Evolutionary conservation across 805 yeast species (phyloP), one percentile per base, ranked within the genome.

Genomic region (Zygosaccharomyces pseudorouxii): DNA sequence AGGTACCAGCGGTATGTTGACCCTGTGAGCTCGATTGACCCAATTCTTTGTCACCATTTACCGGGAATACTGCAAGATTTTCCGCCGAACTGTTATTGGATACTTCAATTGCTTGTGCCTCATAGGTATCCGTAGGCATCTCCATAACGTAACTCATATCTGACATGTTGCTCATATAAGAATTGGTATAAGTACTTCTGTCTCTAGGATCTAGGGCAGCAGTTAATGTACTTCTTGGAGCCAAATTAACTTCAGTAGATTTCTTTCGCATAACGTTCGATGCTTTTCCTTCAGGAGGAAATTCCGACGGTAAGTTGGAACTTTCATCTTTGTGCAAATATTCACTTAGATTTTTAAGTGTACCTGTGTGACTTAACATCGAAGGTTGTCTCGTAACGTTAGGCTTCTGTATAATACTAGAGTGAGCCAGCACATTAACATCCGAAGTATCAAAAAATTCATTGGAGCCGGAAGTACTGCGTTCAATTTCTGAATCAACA

Each of bases 101-200:
- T 10, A 64, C 47, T n/a, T 54, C 53, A n/a, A 64, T 50, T 8
- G 65, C 66, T 36, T 63, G 63, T 2, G 69, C 69, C 11, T 63
- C 59, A 36, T 52, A 57, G 7, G 60, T 56, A 25, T 55, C 46
- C 3, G 61, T 53, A 11, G 66, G 65, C 25, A 64, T 58, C 12
- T 64, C 69, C 55, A 60, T 47, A 11, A 66, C 65, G 40, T 51
- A 57, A 12, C 64, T 53, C 56, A 64, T 54, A 50, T 61, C 66
- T 11, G 69, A 62, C 12, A 57, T 47, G 36, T 44, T 46, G 36
- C 55, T 50, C 16, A 50, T 31, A 42, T 42, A 20, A 7, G 51
- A 51, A 30, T 44, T 44, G 20, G 54, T 47, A 23, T 46, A 49
- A 22, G 47, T 42, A 7, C 47, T 51, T 16, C 35, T 27, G n/a